Base-by-base conservation (phyloP, 345 rosid species). In the Hibiscus tridactylites region DNA sequence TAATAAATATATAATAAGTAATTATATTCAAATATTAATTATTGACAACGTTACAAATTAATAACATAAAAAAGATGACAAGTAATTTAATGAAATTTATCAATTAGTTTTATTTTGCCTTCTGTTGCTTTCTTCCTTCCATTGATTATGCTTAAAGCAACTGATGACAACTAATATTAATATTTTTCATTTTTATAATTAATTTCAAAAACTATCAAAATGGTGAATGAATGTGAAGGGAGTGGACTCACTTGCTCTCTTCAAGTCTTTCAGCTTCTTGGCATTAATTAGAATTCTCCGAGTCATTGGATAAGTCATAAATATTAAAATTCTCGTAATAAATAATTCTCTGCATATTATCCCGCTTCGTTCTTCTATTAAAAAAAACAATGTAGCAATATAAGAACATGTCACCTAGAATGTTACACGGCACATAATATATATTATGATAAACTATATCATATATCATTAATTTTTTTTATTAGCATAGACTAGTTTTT, bases 141-240 rank as follows among this genome's bases (percentile, higher is more conserved):
- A 69, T 54, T 69, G 72, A 69, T 69, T 69, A 69, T 17, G 50
- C 72, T 37, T 21, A 69, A 69, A 69, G 72, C 61, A 69, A 69
- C 31, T 4, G 5, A 56, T 9, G 60, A 56, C 60, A 56, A 56
- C 60, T 56, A 21, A 56, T 56, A 56, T 19, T 8, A 11, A 54
- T 54, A 54, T 7, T 6, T 0, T 42, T 4, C 42, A 3, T 53
- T 16, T 13, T 9, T 12, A 53, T n/a, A 53, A 53, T n/a, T 53
- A 17, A 49, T 13, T 50, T 58, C 0, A 4, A 24, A 26, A 24
- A n/a, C 0, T 6, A 64, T 37, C 9, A n/a, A 5, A 37, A 64
- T 39, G 10, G 8, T 5, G 12, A 61, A 62, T 35, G 7, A 31
- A 62, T n/a, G 26, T n/a, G 50, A 19, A 64, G 31, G 52, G 29